Evolutionary conservation across 2,329 filamentous ascomycete genomes (phyloP).

Genomic region (Aspergillus sergii): DNA sequence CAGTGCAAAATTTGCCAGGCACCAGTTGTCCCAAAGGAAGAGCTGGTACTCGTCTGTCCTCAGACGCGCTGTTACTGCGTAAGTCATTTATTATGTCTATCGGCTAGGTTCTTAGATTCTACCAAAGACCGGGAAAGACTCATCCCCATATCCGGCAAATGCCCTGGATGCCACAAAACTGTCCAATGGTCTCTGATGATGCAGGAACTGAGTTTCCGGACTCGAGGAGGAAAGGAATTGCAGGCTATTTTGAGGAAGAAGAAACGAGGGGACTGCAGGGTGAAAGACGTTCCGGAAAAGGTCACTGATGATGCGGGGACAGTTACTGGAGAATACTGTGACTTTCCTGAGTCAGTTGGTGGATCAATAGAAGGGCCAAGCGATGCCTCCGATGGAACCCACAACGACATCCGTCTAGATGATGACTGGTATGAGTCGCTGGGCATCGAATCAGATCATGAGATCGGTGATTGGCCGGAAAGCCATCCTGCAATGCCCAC

Average conservation of each 20-base stretch:
- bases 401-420: conserved; percentile 29
- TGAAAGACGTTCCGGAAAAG: background rate
- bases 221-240: conserved; percentile 70
- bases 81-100: conserved; percentile 61
- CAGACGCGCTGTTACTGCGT: conserved; percentile 49
- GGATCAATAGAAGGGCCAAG: conserved; percentile 16
- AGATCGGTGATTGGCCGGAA: conserved; percentile 16
- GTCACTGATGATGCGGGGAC: background rate
- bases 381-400: conserved; percentile 17
- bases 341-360: background rate
- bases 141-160: conserved; percentile 69
- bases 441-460: conserved; percentile 31
- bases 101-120: conserved; percentile 52
- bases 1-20: conserved; percentile 55
- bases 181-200: conserved; percentile 77
- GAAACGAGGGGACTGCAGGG: conserved; percentile 33
- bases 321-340: background rate
- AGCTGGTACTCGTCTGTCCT: conserved; percentile 56
- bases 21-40: conserved; percentile 37
- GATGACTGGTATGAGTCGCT: conserved; percentile 39
- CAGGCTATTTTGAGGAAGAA: conserved; percentile 65
- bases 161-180: conserved; percentile 67
- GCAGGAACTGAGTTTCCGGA: conserved; percentile 76
- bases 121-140: conserved; percentile 47
- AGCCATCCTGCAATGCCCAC: conserved; percentile 14